phyloP scores from a whole-genome alignment of 371 early-diverging fungal genomes.

The Haplosporangium sp. region DNA sequence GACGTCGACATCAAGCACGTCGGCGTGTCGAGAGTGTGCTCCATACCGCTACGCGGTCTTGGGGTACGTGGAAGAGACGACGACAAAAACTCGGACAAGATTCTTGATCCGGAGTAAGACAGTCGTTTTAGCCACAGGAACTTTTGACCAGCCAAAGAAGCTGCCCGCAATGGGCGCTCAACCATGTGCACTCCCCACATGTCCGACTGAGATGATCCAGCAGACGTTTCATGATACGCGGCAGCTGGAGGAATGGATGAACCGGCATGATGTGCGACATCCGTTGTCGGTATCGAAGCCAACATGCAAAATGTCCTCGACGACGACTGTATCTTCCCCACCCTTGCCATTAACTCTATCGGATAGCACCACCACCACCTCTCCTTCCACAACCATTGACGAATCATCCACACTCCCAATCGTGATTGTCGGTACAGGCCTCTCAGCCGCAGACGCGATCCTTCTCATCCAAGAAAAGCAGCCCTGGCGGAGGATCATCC shows the following conservation, averaged over 20 bases:
- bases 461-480: constrained; percentile 46
- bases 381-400: background rate
- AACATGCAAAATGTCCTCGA: background rate
- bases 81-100: constrained; percentile 12
- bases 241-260: constrained; percentile 51
- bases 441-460: constrained; percentile 55
- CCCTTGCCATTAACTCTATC: constrained; percentile 16
- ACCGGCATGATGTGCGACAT: constrained; percentile 7
- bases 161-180: constrained; percentile 24
- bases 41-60: constrained; percentile 40
- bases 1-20: background rate
- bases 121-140: constrained; percentile 45
- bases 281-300: background rate
- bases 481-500: constrained; percentile 45
- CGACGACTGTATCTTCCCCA: constrained; percentile 8
- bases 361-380: background rate
- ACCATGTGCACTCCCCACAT: constrained; percentile 21
- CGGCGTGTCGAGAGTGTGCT: constrained; percentile 20
- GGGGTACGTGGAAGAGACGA: constrained; percentile 27
- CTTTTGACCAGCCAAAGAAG: constrained; percentile 52
- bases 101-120: constrained; percentile 44
- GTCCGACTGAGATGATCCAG: constrained; percentile 31
- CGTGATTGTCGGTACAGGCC: constrained; percentile 55
- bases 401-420: constrained; percentile 10
- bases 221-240: constrained; percentile 51